phyloP scores from a whole-genome alignment of 2,329 filamentous ascomycete genomes.

The Colletotrichum phormii region DNA sequence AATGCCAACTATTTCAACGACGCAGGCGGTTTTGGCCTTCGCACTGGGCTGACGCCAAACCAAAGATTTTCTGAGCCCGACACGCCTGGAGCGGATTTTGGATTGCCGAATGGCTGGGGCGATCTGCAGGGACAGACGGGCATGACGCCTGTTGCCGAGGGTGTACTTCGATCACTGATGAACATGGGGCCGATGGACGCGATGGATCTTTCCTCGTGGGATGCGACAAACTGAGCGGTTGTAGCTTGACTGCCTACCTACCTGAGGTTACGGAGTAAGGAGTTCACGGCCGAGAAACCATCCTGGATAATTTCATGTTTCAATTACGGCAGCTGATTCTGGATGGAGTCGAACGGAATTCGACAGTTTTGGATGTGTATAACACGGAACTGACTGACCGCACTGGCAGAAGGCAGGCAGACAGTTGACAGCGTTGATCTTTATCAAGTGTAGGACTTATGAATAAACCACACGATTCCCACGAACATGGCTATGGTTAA shows the following conservation, averaged over 20 bases:
- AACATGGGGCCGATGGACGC: constrained; percentile 70
- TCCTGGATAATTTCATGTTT: neutral
- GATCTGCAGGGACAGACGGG: constrained; percentile 55
- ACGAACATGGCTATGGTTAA: neutral
- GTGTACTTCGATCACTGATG: constrained; percentile 68
- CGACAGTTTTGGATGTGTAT: neutral
- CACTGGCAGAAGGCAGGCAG: neutral
- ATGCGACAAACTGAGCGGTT: constrained; percentile 43
- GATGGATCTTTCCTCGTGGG: constrained; percentile 67
- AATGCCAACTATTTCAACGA: constrained; percentile 55
- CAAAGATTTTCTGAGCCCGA: constrained; percentile 50
- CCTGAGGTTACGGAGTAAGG: neutral
- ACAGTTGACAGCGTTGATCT: neutral
- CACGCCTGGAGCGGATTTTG: constrained; percentile 53
- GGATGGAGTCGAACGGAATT: neutral
- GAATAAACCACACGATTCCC: neutral
- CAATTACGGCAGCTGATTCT: neutral
- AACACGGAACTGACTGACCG: neutral
- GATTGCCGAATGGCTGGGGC: constrained; percentile 58
- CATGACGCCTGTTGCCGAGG: constrained; percentile 68
- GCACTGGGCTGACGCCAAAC: constrained; percentile 47
- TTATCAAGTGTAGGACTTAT: neutral
- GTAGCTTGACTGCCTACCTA: neutral
- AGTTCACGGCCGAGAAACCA: neutral
- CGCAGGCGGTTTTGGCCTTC: constrained; percentile 52